Base-by-base conservation (phyloP, 192 early-diverging fungal genomes). In the Anaeromyces robustus region DNA sequence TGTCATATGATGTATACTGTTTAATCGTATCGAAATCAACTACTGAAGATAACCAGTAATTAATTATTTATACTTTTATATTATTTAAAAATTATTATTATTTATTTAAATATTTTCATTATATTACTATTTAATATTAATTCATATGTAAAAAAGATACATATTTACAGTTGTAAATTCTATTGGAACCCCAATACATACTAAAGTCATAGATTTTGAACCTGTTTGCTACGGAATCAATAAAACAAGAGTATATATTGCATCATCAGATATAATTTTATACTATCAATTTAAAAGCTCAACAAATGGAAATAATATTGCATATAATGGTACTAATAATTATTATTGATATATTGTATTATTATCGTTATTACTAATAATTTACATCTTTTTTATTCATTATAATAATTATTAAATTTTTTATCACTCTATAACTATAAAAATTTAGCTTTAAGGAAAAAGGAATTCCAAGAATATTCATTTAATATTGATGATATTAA, bases 401-500 rank as follows among this genome's bases (percentile, higher is more conserved):
- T 31, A 86, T 39, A 80, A 83, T 59, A 29, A 37, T 29, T n/a
- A 12, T 30, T 30, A 78, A 26, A 30, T 37, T 18, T 19, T 28
- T 2, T 80, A 19, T 28, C 6, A 12, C 41, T 29, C 16, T 34
- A 29, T 77, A n/a, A n/a, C n/a, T 78, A 19, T 28, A 37, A 80
- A 80, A 28, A 28, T 32, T 77, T 30, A 85, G 89, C 86, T n/a
- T 78, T 85, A 19, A 78, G 85, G 31, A 80, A 83, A 78, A 85
- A 80, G 79, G 89, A 85, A 77, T 80, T 78, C 13, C 79, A 85
- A 68, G 89, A 90, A 32, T 80, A 86, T 9, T 43, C 82, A 19
- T 90, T 90, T 79, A 86, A 88, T 77, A 88, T 90, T 79, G 89
- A 90, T 78, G 88, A 88, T 31, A 82, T 87, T 29, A 78, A 34